Evolutionary conservation across 352 stramenopile species (phyloP), one percentile per base, ranked within the genome.

Genomic region (Pythium rishiriense): DNA sequence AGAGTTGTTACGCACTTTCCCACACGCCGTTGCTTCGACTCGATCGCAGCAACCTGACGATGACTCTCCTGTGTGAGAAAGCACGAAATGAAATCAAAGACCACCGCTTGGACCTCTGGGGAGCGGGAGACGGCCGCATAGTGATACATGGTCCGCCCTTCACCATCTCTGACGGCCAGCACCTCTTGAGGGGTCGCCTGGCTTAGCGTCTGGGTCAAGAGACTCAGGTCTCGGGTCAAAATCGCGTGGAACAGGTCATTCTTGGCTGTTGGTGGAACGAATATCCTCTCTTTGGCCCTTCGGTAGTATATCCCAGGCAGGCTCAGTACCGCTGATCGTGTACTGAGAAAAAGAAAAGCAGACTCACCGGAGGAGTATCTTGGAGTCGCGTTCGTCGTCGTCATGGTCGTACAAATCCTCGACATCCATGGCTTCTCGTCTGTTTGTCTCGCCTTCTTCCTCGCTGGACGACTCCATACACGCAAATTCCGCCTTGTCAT

Each of bases 141-240:
- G 48, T 64, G 62, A 25, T 64, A 69, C 54, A 69, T 55, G 14
- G 62, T 69, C 3, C 62, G 62, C 21, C 19, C 22, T 3, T 65
- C 55, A 5, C 28, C 28, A 49, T 68, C 58, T 14, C 29, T 51
- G 33, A 66, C 35, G n/a, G 4, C 19, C 12, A 68, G 10, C 15
- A 47, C 45, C 11, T 64, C 51, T 0, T 43, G 35, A 9, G 58
- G 64, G 1, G 51, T 60, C 37, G 62, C 33, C 1, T 47, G 39
- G 22, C 55, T 63, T 21, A 72, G 57, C 2, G 60, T 24, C 11
- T 66, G 24, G 9, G 51, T 62, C n/a, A 70, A 6, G 11, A 66
- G 33, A 2, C n/a, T 12, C 51, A 63, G 4, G 22, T 70, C 53
- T 24, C 54, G 21, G 41, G 49, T 33, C 21, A 70, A 17, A 41